Evolutionary conservation across 108 stramenopile genomes (phyloP).

Genomic region (Cafeteria roenbergensis): DNA sequence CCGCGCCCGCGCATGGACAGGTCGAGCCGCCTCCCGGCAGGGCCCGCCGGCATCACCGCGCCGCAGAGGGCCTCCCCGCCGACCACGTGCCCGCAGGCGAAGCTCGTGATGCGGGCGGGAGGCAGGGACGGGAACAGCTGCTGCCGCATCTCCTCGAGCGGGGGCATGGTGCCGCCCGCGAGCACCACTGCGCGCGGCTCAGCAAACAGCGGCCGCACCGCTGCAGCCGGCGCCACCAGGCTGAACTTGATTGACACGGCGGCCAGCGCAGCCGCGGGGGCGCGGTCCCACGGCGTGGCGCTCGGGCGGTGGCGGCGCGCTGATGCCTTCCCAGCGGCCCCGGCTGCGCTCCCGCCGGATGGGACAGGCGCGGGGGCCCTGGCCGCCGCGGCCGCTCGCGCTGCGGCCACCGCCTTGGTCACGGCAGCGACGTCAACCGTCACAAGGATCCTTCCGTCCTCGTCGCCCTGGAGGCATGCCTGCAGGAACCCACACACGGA

Average conservation of each 20-base stretch:
- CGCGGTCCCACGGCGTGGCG: conserved; percentile 4
- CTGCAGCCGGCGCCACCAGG: conserved; percentile 66
- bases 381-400: no score
- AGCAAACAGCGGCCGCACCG: conserved; percentile 55
- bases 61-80: conserved; percentile 47
- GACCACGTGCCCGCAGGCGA: conserved; percentile 90
- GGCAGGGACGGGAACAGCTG: conserved; percentile 53
- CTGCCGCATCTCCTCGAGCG: conserved; percentile 64
- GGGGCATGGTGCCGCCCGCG: conserved; percentile 89
- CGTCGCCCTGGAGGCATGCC: conserved; percentile 33
- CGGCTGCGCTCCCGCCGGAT: conserved; percentile 4
- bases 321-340: neutral
- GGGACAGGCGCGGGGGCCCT: conserved; percentile 18
- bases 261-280: conserved; percentile 1
- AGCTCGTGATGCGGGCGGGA: conserved; percentile 43
- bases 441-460: conserved; percentile 46
- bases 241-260: conserved; percentile 44
- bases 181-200: conserved; percentile 75
- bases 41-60: conserved; percentile 34
- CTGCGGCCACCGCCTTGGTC: no score
- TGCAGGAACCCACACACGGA: neutral
- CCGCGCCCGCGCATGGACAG: conserved; percentile 59
- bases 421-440: no score
- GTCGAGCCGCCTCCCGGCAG: conserved; percentile 50
- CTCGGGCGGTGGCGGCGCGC: neutral